phyloP scores from a whole-genome alignment of 805 yeast genomes.

The Spencermartinsiella europaea region DNA sequence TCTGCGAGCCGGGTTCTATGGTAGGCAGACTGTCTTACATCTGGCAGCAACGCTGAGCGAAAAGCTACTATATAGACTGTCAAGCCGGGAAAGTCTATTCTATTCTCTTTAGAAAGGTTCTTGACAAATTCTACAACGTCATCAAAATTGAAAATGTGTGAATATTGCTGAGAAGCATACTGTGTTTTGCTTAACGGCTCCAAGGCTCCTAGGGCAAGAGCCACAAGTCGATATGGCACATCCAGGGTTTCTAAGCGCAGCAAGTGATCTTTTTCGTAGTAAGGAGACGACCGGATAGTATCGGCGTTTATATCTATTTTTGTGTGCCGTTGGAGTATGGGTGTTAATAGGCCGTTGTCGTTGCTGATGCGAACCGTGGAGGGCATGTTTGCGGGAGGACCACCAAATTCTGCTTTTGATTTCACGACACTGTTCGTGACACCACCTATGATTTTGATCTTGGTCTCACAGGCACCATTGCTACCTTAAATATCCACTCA shows the following conservation, averaged over 20 bases:
- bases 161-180: constrained; percentile 30
- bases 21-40: constrained; percentile 26
- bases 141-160: constrained; percentile 30
- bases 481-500: too few species aligned
- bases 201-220: constrained; percentile 33
- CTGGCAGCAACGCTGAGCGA: constrained; percentile 30
- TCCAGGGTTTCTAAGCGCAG: constrained; percentile 27
- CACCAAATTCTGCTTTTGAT: too few species aligned
- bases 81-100: constrained; percentile 15
- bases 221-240: constrained; percentile 25
- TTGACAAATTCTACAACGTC: constrained; percentile 22
- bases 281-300: constrained; percentile 32
- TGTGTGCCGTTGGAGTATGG: background rate
- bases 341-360: constrained; percentile 3
- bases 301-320: background rate
- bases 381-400: background rate
- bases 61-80: constrained; percentile 34
- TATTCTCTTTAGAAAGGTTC: constrained; percentile 1
- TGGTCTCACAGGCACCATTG: too few species aligned
- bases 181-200: constrained; percentile 12
- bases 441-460: too few species aligned
- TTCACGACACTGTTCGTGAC: too few species aligned
- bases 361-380: background rate
- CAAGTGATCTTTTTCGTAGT: constrained; percentile 28
- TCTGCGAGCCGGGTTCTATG: constrained; percentile 28